These are phyloP conservation scores for Cystobasidium pallidum DNA, from an alignment of 1,284 basidiomycete species.

Conservation along the genomic window DNA sequence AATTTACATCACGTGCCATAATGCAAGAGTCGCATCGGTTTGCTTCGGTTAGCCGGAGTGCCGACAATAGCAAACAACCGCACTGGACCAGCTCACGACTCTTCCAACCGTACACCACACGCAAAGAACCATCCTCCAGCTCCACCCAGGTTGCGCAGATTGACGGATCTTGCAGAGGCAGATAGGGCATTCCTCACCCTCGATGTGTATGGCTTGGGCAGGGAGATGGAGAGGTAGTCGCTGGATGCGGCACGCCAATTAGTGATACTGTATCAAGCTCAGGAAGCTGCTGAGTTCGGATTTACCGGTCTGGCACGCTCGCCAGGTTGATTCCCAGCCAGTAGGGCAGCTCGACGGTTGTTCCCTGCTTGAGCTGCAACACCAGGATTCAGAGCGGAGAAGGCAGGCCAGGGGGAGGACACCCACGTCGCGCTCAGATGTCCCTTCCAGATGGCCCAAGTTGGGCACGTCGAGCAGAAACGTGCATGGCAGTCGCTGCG, in stretches of 20 bases:
- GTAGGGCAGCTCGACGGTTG: conserved; percentile 53
- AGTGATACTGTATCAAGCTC: too few species aligned
- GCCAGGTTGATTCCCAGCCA: conserved; percentile 52
- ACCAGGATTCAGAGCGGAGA: too few species aligned
- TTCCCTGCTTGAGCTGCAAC: conserved; percentile 50
- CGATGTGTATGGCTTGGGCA: conserved; percentile 51
- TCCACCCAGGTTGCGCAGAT: conserved; percentile 52
- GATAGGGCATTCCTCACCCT: conserved; percentile 53
- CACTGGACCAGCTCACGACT: conserved; percentile 37
- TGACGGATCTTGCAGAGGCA: conserved; percentile 52
- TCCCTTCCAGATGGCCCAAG: conserved; percentile 54
- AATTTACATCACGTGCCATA: background rate
- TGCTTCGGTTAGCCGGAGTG: too few species aligned
- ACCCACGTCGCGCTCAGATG: conserved; percentile 52
- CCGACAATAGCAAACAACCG: background rate
- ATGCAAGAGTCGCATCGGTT: too few species aligned
- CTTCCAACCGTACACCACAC: conserved; percentile 48
- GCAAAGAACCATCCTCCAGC: conserved; percentile 53
- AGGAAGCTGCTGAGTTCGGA: too few species aligned
- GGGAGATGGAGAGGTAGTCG: conserved; percentile 51
- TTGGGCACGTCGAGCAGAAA: conserved; percentile 52
- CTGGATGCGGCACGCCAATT: conserved; percentile 26
- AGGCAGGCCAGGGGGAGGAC: too few species aligned
- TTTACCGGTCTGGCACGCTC: conserved; percentile 32
- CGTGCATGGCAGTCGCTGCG: conserved; percentile 53